Evolutionary conservation across 352 stramenopile genomes (phyloP).

Genomic region (Pythium volutum): DNA sequence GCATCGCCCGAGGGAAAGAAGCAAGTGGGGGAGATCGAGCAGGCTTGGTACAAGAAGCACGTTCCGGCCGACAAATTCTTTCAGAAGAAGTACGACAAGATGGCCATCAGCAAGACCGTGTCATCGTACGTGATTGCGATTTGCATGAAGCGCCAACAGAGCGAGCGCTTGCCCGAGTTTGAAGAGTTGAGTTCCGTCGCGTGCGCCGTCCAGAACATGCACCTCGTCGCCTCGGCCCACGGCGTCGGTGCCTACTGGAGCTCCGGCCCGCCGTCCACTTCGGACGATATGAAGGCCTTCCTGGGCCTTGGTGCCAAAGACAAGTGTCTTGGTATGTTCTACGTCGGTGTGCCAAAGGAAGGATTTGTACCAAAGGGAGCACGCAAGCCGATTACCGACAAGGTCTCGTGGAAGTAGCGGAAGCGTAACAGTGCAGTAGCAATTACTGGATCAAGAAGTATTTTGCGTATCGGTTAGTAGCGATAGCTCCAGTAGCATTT

Average conservation of each 20-base stretch:
- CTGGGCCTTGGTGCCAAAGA: slow-evolving; percentile 62
- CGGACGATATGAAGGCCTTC: slow-evolving; percentile 82
- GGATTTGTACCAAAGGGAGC: slow-evolving; percentile 43
- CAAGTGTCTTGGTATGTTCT: slow-evolving; percentile 83
- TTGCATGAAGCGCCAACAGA: slow-evolving; percentile 85
- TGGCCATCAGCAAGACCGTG: slow-evolving; percentile 59
- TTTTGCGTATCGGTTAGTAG: too few relatives aligned
- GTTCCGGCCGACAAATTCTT: slow-evolving; percentile 66
- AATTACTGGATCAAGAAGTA: too few relatives aligned
- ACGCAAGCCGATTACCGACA: slow-evolving; percentile 72
- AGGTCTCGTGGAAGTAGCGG: slow-evolving; percentile 42
- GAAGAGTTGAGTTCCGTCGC: slow-evolving; percentile 77
- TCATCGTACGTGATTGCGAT: slow-evolving; percentile 83
- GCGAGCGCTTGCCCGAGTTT: slow-evolving; percentile 74
- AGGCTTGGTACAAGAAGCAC: slow-evolving; percentile 63
- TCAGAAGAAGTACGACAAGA: slow-evolving; percentile 81
- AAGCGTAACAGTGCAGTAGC: background rate
- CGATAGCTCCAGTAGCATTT: too few relatives aligned
- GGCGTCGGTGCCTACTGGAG: slow-evolving; percentile 84
- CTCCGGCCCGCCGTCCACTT: slow-evolving; percentile 60
- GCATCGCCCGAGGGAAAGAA: slow-evolving; percentile 42
- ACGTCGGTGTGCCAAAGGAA: slow-evolving; percentile 69
- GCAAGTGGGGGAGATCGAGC: slow-evolving; percentile 63
- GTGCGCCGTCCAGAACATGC: slow-evolving; percentile 84
- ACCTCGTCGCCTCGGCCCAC: slow-evolving; percentile 64